phyloP scores from a whole-genome alignment of 2,329 filamentous ascomycete genomes.

The Hypoxylon sp. region DNA sequence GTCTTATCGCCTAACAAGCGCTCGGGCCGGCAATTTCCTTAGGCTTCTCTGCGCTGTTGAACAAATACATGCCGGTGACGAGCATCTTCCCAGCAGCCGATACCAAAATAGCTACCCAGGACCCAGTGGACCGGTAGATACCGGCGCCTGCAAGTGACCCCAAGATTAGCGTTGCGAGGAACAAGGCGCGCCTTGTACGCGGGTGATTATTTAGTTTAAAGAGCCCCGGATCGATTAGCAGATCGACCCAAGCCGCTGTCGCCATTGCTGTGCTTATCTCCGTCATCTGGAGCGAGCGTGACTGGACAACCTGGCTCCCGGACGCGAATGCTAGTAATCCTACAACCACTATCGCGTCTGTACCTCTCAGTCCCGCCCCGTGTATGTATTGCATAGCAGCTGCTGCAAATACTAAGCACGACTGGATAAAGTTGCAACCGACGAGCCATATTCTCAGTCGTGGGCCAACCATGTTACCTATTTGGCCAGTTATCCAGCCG shows the following conservation, averaged over 20 bases:
- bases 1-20: conserved; percentile 34
- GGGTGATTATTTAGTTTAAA: conserved; percentile 63
- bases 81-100: conserved; percentile 63
- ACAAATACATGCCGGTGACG: conserved; percentile 62
- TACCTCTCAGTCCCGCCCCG: conserved; percentile 56
- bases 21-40: conserved; percentile 42
- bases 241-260: conserved; percentile 73
- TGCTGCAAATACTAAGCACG: conserved; percentile 67
- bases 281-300: conserved; percentile 67
- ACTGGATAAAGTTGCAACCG: conserved; percentile 68
- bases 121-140: conserved; percentile 62
- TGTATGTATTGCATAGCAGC: conserved; percentile 63
- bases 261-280: conserved; percentile 77
- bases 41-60: conserved; percentile 58
- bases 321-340: conserved; percentile 68
- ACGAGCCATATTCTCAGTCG: conserved; percentile 69
- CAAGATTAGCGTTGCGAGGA: conserved; percentile 63
- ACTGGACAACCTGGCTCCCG: conserved; percentile 72
- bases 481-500: conserved; percentile 69
- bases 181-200: conserved; percentile 65
- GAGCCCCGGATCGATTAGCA: conserved; percentile 69
- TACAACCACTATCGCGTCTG: conserved; percentile 62
- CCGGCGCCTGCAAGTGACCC: conserved; percentile 68
- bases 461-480: conserved; percentile 67
- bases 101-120: conserved; percentile 60